phyloP scores from a whole-genome alignment of 1,139 yeast genomes.

The Arxiozyma slooffiae region DNA sequence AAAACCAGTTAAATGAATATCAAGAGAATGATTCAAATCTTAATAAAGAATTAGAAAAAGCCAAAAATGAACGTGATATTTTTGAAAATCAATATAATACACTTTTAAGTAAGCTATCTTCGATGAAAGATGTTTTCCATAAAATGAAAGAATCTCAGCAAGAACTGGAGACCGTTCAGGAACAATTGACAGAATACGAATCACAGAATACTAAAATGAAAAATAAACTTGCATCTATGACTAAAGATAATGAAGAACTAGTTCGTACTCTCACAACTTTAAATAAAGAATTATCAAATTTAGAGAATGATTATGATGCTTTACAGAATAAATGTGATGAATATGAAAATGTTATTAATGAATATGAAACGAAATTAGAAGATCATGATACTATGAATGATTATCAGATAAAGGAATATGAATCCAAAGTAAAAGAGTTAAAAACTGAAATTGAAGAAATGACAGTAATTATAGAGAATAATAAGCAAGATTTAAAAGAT shows the following conservation, averaged over 20 bases:
- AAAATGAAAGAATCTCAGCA: slow-evolving; percentile 69
- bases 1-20: slow-evolving; percentile 6
- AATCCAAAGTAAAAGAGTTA: slow-evolving; percentile 18
- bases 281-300: slow-evolving; percentile 43
- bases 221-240: slow-evolving; percentile 24
- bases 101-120: slow-evolving; percentile 63
- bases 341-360: slow-evolving; percentile 16
- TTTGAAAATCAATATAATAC: slow-evolving; percentile 64
- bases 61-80: slow-evolving; percentile 52
- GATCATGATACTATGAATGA: slow-evolving; percentile 14
- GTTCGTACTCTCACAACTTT: slow-evolving; percentile 33
- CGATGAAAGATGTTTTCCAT: slow-evolving; percentile 67
- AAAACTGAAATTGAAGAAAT: slow-evolving; percentile 26
- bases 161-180: slow-evolving; percentile 54
- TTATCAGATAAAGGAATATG: slow-evolving; percentile 16
- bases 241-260: slow-evolving; percentile 29
- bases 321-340: slow-evolving; percentile 38
- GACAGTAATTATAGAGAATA: slow-evolving; percentile 20
- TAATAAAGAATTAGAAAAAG: slow-evolving; percentile 32
- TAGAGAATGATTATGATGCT: slow-evolving; percentile 61
- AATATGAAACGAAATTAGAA: slow-evolving; percentile 20
- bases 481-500: slow-evolving; percentile 21
- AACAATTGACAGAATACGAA: slow-evolving; percentile 33
- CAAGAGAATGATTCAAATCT: slow-evolving; percentile 6
- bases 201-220: slow-evolving; percentile 31